Conservation (phyloP, 495 filamentous ascomycete genomes). For the Aspergillus panamensis region DNA sequence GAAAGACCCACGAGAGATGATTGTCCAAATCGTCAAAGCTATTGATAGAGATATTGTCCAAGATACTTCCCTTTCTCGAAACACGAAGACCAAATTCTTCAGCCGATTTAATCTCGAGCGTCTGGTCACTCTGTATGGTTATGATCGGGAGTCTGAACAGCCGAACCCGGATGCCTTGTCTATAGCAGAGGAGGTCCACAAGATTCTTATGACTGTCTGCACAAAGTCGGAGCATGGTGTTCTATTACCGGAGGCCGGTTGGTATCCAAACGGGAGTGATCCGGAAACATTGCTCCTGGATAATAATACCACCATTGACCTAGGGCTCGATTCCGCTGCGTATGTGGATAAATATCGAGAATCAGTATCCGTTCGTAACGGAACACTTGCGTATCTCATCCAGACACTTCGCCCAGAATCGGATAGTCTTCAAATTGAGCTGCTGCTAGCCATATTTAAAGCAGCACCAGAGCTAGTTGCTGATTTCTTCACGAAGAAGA, state of each 20-base stretch:
- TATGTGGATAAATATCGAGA: constrained; percentile 64
- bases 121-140: constrained; percentile 69
- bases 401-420: constrained; percentile 80
- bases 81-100: constrained; percentile 68
- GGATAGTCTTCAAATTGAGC: constrained; percentile 72
- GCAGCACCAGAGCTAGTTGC: constrained; percentile 79
- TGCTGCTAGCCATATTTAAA: constrained; percentile 75
- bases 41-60: constrained; percentile 64
- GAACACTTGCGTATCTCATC: constrained; percentile 67
- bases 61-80: constrained; percentile 64
- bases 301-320: constrained; percentile 53
- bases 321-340: constrained; percentile 62
- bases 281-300: constrained; percentile 44
- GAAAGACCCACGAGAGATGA: constrained; percentile 67
- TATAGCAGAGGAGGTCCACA: constrained; percentile 62
- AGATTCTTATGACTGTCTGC: constrained; percentile 69
- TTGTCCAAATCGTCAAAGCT: constrained; percentile 62
- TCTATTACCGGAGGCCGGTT: constrained; percentile 62
- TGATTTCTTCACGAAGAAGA: constrained; percentile 76
- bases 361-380: constrained; percentile 70
- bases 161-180: constrained; percentile 31
- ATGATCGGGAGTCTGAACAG: constrained; percentile 45
- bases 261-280: constrained; percentile 67
- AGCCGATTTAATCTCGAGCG: constrained; percentile 64
- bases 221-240: constrained; percentile 67